phyloP scores from a whole-genome alignment of 495 filamentous ascomycete species.

The Pseudoneurospora amorphoporcata region DNA sequence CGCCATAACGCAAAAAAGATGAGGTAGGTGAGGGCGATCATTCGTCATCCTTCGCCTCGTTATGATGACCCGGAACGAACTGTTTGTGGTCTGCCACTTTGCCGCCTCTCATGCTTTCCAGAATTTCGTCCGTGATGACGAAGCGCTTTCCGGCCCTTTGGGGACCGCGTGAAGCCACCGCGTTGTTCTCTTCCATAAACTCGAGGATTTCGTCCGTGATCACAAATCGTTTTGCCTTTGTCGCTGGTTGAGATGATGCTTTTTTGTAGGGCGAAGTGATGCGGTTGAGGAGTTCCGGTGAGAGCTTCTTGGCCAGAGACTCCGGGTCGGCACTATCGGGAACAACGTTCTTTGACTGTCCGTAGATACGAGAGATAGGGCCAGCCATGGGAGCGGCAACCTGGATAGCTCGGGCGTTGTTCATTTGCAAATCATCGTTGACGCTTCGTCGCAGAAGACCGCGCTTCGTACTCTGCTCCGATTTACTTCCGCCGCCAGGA shows the following conservation, averaged over 20 bases:
- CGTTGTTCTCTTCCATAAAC: background rate
- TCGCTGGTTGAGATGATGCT: background rate
- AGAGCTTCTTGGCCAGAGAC: background rate
- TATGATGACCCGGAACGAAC: background rate
- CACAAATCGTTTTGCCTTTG: background rate
- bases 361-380: constrained; percentile 11
- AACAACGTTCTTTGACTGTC: constrained; percentile 13
- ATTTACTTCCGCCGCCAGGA: constrained; percentile 3
- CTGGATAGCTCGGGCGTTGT: constrained; percentile 17
- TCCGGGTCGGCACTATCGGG: constrained; percentile 7
- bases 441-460: constrained; percentile 15
- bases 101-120: background rate
- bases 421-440: constrained; percentile 20
- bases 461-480: constrained; percentile 12
- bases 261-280: background rate
- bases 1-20: background rate
- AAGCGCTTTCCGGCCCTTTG: background rate
- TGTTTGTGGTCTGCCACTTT: background rate
- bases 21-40: background rate
- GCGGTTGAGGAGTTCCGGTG: background rate
- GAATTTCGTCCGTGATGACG: background rate
- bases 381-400: constrained; percentile 12
- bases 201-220: background rate
- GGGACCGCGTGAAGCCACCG: background rate
- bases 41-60: background rate